A percentile compares a stretch with the other conserved stretches of the same genome.
Evolutionary conservation across 2,329 filamentous ascomycete species (phyloP).

Genomic region (Paraphoma sp.): DNA sequence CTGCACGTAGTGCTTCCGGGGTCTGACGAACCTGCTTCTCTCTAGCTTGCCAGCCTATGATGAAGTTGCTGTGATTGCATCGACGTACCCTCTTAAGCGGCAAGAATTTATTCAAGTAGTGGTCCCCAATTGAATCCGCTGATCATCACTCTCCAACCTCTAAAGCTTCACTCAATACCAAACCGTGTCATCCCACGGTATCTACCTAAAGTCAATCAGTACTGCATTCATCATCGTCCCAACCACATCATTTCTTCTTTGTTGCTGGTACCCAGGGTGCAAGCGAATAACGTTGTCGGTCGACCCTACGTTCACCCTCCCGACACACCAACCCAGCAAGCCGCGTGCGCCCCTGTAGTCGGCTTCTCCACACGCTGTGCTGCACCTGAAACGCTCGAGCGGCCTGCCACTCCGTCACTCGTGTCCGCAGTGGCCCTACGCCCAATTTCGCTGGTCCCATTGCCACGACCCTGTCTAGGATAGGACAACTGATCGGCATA

Average conservation of each 20-base stretch:
- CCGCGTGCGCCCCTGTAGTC: constrained; percentile 29
- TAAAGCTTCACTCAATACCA: constrained; percentile 40
- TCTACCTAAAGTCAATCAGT: constrained; percentile 35
- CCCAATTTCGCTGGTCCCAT: constrained; percentile 45
- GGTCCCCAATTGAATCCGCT: constrained; percentile 38
- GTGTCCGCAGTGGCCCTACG: constrained; percentile 34
- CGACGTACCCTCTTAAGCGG: constrained; percentile 36
- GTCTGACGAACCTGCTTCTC: constrained; percentile 39
- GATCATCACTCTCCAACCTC: constrained; percentile 41
- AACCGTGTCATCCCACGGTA: constrained; percentile 30
- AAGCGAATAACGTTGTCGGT: constrained; percentile 31
- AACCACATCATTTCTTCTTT: constrained; percentile 46
- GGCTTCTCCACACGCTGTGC: constrained; percentile 42
- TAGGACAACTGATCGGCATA: constrained; percentile 47
- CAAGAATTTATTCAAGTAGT: constrained; percentile 43
- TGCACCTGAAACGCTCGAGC: constrained; percentile 48
- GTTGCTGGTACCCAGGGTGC: constrained; percentile 31
- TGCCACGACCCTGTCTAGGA: constrained; percentile 43
- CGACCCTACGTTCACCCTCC: constrained; percentile 27
- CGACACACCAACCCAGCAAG: constrained; percentile 32
- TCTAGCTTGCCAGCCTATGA: constrained; percentile 49
- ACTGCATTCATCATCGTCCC: constrained; percentile 35
- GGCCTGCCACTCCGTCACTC: constrained; percentile 41
- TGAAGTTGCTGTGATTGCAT: constrained; percentile 43
- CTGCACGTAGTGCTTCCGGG: constrained; percentile 39